Percentiles rank a stretch among this genome's conserved stretches.
These are phyloP conservation scores for Wickerhamomyces hampshirensis DNA, from an alignment of 805 yeast species.

Conservation along the genomic window DNA sequence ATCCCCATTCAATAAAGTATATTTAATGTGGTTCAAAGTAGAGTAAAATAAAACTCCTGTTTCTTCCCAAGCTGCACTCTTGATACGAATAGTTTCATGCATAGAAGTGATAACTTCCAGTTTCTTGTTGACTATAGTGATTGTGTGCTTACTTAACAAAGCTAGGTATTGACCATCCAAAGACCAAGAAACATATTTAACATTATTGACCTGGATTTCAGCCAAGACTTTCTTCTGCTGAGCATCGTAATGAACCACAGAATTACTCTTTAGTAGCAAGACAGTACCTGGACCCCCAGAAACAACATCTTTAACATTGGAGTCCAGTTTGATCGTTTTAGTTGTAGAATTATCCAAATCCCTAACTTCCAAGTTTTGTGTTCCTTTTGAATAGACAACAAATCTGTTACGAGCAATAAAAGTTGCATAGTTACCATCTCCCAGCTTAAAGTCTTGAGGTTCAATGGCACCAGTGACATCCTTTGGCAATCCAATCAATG, in stretches of 20 bases:
- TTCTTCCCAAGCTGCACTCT: constrained; percentile 97
- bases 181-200: constrained; percentile 89
- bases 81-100: constrained; percentile 95
- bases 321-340: constrained; percentile 69
- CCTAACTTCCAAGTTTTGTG: constrained; percentile 71
- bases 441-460: constrained; percentile 74
- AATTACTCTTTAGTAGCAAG: constrained; percentile 63
- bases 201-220: constrained; percentile 65
- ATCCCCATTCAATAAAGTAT: constrained; percentile 90
- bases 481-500: constrained; percentile 73
- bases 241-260: constrained; percentile 82
- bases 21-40: constrained; percentile 93
- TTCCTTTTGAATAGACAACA: constrained; percentile 65
- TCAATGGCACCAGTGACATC: constrained; percentile 92
- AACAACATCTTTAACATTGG: constrained; percentile 64
- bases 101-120: constrained; percentile 74
- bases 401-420: constrained; percentile 95
- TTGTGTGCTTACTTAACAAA: constrained; percentile 83
- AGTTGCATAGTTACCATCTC: constrained; percentile 79
- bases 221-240: constrained; percentile 82
- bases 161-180: constrained; percentile 84
- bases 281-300: constrained; percentile 81
- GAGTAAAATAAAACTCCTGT: constrained; percentile 87
- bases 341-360: constrained; percentile 81
- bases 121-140: constrained; percentile 78